phyloP scores from a whole-genome alignment of 2,329 filamentous ascomycete species.

The Calonectria hongkongensis region DNA sequence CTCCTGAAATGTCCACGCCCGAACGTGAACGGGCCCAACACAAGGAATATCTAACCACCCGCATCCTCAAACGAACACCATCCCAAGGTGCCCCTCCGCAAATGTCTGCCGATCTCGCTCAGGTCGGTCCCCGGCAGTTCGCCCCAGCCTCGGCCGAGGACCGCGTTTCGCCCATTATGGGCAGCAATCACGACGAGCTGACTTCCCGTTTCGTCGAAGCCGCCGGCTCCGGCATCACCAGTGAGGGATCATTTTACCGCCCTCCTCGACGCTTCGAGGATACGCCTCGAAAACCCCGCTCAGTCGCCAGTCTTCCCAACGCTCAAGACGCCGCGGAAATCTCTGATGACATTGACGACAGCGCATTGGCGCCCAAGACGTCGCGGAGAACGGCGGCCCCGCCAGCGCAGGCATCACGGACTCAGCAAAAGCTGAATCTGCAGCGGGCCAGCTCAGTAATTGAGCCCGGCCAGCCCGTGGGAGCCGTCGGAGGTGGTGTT shows the following conservation, averaged over 20 bases:
- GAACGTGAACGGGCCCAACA: slow-evolving; percentile 69
- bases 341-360: slow-evolving; percentile 62
- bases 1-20: slow-evolving; percentile 53
- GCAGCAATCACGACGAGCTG: slow-evolving; percentile 67
- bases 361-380: slow-evolving; percentile 68
- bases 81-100: slow-evolving; percentile 78
- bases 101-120: slow-evolving; percentile 75
- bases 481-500: slow-evolving; percentile 61
- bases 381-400: slow-evolving; percentile 63
- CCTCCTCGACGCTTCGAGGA: slow-evolving; percentile 59
- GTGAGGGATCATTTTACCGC: slow-evolving; percentile 72
- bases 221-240: slow-evolving; percentile 68
- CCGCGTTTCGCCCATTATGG: slow-evolving; percentile 52
- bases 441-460: slow-evolving; percentile 84
- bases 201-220: slow-evolving; percentile 77
- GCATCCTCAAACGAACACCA: slow-evolving; percentile 78
- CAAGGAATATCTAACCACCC: slow-evolving; percentile 80
- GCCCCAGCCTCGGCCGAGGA: slow-evolving; percentile 57
- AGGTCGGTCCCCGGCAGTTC: slow-evolving; percentile 62
- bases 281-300: slow-evolving; percentile 63
- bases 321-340: slow-evolving; percentile 52
- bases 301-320: slow-evolving; percentile 61
- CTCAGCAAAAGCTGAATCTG: slow-evolving; percentile 85
- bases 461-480: slow-evolving; percentile 73
- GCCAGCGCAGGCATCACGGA: slow-evolving; percentile 76